Conservation (phyloP, 2,329 filamentous ascomycete genomes). For the Clonostachys chloroleuca region DNA sequence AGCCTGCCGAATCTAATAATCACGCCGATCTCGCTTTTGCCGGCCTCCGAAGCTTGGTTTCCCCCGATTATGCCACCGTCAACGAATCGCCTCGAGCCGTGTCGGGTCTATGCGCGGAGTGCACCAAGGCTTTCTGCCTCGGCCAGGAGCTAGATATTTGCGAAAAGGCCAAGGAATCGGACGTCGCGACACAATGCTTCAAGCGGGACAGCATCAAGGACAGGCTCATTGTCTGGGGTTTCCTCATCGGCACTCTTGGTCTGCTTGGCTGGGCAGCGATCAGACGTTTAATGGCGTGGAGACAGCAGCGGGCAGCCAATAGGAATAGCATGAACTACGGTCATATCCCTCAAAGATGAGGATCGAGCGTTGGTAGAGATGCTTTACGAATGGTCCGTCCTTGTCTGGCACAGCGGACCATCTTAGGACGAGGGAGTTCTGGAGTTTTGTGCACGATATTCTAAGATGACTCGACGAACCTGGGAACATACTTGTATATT, state of each 20-base stretch:
- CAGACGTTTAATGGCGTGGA: slow-evolving; percentile 39
- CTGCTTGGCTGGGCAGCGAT: slow-evolving; percentile 56
- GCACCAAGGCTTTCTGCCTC: slow-evolving; percentile 62
- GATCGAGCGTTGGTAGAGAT: neutral
- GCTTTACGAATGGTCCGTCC: too few relatives aligned
- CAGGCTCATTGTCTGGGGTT: slow-evolving; percentile 61
- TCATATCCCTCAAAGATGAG: slow-evolving; percentile 11
- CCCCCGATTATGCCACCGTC: slow-evolving; percentile 8
- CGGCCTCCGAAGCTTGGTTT: neutral
- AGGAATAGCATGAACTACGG: slow-evolving; percentile 19
- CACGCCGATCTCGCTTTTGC: neutral
- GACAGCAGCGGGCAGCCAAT: slow-evolving; percentile 19
- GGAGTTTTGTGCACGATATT: too few relatives aligned
- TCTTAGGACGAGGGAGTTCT: too few relatives aligned
- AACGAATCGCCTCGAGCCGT: slow-evolving; percentile 4
- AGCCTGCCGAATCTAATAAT: slow-evolving; percentile 25
- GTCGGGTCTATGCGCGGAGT: slow-evolving; percentile 48
- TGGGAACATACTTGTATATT: neutral
- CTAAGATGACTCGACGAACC: neutral
- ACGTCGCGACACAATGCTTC: slow-evolving; percentile 60
- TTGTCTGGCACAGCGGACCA: too few relatives aligned
- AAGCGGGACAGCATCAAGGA: slow-evolving; percentile 65
- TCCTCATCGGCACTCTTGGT: slow-evolving; percentile 54
- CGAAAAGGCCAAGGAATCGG: slow-evolving; percentile 55
- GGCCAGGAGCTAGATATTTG: slow-evolving; percentile 57